These are phyloP conservation scores for Pichia terricola DNA, from an alignment of 1,139 yeast genomes.

Conservation along the genomic window DNA sequence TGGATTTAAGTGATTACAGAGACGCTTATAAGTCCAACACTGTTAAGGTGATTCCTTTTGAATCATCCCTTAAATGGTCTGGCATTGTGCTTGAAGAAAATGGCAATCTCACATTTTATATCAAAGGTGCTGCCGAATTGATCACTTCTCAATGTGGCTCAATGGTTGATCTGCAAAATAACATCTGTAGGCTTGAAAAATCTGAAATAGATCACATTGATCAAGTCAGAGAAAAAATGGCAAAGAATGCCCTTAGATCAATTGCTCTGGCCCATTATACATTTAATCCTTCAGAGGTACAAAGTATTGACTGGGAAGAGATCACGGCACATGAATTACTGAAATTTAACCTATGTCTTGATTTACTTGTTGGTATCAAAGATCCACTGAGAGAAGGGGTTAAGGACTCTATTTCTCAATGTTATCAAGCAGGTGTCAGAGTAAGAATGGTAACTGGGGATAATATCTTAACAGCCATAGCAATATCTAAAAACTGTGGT, in stretches of 20 bases:
- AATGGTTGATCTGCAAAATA: slow-evolving; percentile 28
- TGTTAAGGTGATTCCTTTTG: slow-evolving; percentile 79
- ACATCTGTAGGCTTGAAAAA: slow-evolving; percentile 18
- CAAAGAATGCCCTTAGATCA: slow-evolving; percentile 74
- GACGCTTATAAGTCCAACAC: slow-evolving; percentile 31
- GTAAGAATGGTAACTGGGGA: slow-evolving; percentile 99
- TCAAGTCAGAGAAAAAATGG: slow-evolving; percentile 51
- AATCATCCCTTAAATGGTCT: slow-evolving; percentile 89
- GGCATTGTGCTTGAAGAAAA: slow-evolving; percentile 48
- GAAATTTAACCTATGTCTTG: slow-evolving; percentile 35
- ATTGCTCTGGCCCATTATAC: slow-evolving; percentile 77
- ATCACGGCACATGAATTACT: slow-evolving; percentile 6
- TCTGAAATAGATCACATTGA: slow-evolving; percentile 19
- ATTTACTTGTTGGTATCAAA: slow-evolving; percentile 81
- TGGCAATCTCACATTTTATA: slow-evolving; percentile 39
- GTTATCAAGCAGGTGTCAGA: slow-evolving; percentile 84
- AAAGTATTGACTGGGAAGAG: slow-evolving; percentile 33
- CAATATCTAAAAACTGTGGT: slow-evolving; percentile 81
- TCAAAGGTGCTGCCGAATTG: slow-evolving; percentile 95
- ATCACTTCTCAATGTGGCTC: slow-evolving; percentile 52
- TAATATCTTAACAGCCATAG: slow-evolving; percentile 78
- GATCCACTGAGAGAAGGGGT: slow-evolving; percentile 93
- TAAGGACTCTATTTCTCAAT: slow-evolving; percentile 74
- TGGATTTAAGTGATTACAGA: slow-evolving; percentile 23
- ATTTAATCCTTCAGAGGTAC: slow-evolving; percentile 31